Conservation (phyloP, 139 green algal genomes). For the Chlorella sp. region DNA sequence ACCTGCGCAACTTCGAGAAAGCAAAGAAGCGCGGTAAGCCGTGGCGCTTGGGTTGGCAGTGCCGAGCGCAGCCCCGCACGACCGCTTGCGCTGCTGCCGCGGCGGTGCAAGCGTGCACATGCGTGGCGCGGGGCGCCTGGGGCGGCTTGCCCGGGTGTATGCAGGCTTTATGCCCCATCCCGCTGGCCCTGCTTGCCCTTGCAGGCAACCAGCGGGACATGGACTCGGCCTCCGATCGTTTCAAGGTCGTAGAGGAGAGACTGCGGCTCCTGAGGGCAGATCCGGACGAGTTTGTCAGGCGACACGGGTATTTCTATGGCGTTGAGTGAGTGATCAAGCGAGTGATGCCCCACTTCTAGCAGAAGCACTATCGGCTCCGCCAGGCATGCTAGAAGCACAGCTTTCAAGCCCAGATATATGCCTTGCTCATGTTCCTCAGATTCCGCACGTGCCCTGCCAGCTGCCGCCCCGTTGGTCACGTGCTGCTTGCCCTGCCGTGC, state of each 20-base stretch:
- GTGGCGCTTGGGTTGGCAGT: background rate
- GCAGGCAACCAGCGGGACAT: background rate
- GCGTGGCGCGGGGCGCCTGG: too few relatives aligned
- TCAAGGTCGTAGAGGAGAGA: too few relatives aligned
- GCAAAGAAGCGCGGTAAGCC: background rate
- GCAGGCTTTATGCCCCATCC: background rate
- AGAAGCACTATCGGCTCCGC: background rate
- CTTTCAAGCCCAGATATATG: too few relatives aligned
- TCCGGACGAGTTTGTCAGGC: background rate
- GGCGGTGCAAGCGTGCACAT: too few relatives aligned
- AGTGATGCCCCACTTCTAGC: background rate
- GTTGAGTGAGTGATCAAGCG: background rate
- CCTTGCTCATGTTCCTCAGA: too few relatives aligned
- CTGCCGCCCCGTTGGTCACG: too few relatives aligned
- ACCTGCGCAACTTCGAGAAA: background rate
- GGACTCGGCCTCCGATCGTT: background rate
- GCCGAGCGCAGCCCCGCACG: background rate
- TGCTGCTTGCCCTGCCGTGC: too few relatives aligned
- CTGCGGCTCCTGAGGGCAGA: background rate
- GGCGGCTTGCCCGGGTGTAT: too few relatives aligned
- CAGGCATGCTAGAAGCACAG: background rate
- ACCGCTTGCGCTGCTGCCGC: too few relatives aligned
- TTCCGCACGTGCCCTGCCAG: too few relatives aligned
- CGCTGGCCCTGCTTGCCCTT: background rate
- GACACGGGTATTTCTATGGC: background rate